Evolutionary conservation across 2,329 filamentous ascomycete genomes (phyloP).

Genomic region (Alternaria arborescens): DNA sequence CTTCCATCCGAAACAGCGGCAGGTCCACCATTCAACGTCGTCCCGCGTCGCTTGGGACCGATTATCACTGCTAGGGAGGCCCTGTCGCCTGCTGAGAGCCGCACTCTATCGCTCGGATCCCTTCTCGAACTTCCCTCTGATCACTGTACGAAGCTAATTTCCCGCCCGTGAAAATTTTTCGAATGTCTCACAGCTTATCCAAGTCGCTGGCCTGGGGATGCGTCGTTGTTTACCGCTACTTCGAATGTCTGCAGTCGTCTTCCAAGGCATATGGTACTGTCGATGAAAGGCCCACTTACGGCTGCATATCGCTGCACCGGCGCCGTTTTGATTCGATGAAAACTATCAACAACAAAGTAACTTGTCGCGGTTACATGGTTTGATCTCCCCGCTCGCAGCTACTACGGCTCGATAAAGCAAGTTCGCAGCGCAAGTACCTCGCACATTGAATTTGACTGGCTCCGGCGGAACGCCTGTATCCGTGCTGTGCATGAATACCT

Average conservation of each 20-base stretch:
- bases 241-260: conserved; percentile 23
- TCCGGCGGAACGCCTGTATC: conserved; percentile 42
- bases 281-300: conserved; percentile 34
- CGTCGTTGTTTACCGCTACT: conserved; percentile 51
- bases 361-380: conserved; percentile 39
- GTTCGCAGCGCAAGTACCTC: conserved; percentile 33
- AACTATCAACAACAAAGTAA: conserved; percentile 44
- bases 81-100: conserved; percentile 45
- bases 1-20: conserved; percentile 36
- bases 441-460: conserved; percentile 38
- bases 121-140: conserved; percentile 32
- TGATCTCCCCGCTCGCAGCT: conserved; percentile 39
- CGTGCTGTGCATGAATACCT: conserved; percentile 46
- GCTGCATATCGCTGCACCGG: conserved; percentile 39
- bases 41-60: conserved; percentile 32
- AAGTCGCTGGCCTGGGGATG: conserved; percentile 32
- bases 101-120: conserved; percentile 47
- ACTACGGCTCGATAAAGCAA: conserved; percentile 40
- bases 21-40: conserved; percentile 44
- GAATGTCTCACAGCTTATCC: conserved; percentile 44
- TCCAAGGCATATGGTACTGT: conserved; percentile 31
- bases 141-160: conserved; percentile 44
- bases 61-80: conserved; percentile 36
- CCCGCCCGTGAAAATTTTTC: conserved; percentile 46
- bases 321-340: conserved; percentile 43